Evolutionary conservation across 1,284 basidiomycete species (phyloP), one percentile per base, ranked within the genome.

Genomic region (Sphaerobolus stellatus): DNA sequence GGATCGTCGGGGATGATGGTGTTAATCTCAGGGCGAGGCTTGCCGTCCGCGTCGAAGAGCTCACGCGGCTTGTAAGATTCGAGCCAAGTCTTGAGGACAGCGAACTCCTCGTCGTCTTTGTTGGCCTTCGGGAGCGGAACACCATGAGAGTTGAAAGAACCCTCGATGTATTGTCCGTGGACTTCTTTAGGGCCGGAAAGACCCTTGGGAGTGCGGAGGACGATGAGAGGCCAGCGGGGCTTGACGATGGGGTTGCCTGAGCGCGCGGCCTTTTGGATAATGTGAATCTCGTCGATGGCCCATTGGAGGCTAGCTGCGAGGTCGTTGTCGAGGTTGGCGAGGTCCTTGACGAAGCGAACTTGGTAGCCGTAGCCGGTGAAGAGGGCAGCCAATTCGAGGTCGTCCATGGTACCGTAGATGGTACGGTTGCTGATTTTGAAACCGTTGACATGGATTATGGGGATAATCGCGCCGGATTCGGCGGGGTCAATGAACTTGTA

Each of bases 401-500:
- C 78, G 65, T 94, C 92, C 90, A 94, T 93, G n/a, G 85, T 85
- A 34, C 92, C 92, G 58, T 86, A 88, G 58, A 96, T 88, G 18
- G 93, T 94, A 28, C 90, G 81, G 66, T 94, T 90, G 4, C 88
- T 90, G 58, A 95, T 94, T 77, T 93, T 88, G 79, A 87, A 90
- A 16, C 85, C 83, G 61, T 94, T 94, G 56, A 88, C 80, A 65
- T 94, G 90, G 2, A 96, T 77, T 61, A 95, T 90, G 20, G 92
- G 93, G 24, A 95, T 73, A 14, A 95, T 90, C 0, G 92, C 92
- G 22, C 93, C 92, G 7, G 85, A 89, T 70, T 93, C 91, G n/a
- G 80, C 81, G n/a, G 93, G 92, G 66, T 95, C 90, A 65, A 95
- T 82, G 68, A 88, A 96, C 75, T 91, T 94, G 81, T 81, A 88